Percentiles rank a stretch among this genome's conserved stretches.
These are phyloP conservation scores for Monosporascus sp. DNA, from an alignment of 2,329 filamentous ascomycete genomes.

Conservation along the genomic window DNA sequence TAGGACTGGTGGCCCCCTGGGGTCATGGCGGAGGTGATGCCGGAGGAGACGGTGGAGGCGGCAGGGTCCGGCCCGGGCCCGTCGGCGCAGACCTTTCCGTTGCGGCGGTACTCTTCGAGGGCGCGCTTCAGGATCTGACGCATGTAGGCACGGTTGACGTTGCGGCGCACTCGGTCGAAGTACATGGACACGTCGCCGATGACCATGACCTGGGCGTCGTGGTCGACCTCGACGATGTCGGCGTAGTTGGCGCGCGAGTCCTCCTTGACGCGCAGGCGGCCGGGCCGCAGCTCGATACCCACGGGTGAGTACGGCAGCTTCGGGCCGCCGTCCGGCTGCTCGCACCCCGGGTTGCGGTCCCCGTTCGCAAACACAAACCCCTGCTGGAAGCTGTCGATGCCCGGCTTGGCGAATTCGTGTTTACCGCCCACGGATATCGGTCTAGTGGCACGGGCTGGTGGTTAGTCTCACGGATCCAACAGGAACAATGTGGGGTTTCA, in stretches of 20 bases:
- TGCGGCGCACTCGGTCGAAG: slow-evolving; percentile 30
- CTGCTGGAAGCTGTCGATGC: slow-evolving; percentile 30
- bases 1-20: too few species aligned
- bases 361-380: slow-evolving; percentile 29
- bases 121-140: slow-evolving; percentile 28
- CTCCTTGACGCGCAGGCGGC: slow-evolving; percentile 28
- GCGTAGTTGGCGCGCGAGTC: slow-evolving; percentile 32
- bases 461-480: neutral
- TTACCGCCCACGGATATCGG: slow-evolving; percentile 29
- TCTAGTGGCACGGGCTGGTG: slow-evolving; percentile 17
- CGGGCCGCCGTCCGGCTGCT: slow-evolving; percentile 20
- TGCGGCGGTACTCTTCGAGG: slow-evolving; percentile 26
- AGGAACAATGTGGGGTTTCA: neutral
- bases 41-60: neutral
- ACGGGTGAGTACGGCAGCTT: slow-evolving; percentile 29
- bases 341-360: slow-evolving; percentile 23
- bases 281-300: slow-evolving; percentile 27
- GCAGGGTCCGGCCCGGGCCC: slow-evolving; percentile 7
- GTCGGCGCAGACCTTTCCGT: slow-evolving; percentile 14
- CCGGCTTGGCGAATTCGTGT: slow-evolving; percentile 31
- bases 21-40: too few species aligned
- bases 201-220: slow-evolving; percentile 30
- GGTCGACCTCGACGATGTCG: slow-evolving; percentile 30
- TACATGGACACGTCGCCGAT: slow-evolving; percentile 30
- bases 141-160: slow-evolving; percentile 33